These are phyloP conservation scores for Boletus insuetus DNA, from an alignment of 768 basidiomycete species.

Conservation along the genomic window DNA sequence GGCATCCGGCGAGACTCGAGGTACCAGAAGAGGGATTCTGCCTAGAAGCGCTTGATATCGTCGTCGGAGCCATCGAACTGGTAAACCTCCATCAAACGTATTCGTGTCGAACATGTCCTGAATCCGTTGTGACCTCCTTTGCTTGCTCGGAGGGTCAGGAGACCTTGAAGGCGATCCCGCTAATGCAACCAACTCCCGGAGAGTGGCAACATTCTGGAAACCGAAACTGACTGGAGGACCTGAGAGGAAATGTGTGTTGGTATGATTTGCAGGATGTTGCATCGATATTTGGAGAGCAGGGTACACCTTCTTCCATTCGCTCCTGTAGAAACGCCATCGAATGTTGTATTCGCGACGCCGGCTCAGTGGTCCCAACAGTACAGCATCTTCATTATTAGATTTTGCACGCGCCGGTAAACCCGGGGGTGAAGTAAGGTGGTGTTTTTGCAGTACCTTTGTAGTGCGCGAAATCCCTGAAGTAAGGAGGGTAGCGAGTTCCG, in stretches of 20 bases:
- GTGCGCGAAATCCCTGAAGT: conserved; percentile 46
- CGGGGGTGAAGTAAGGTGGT: conserved; percentile 48
- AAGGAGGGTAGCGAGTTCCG: conserved; percentile 61
- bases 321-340: conserved; percentile 61
- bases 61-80: conserved; percentile 38
- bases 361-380: conserved; percentile 62
- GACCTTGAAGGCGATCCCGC: conserved; percentile 34
- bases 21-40: conserved; percentile 55
- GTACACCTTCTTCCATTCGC: conserved; percentile 50
- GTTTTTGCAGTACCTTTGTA: conserved; percentile 42
- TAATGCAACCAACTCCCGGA: conserved; percentile 46
- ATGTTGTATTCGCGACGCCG: conserved; percentile 74
- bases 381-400: conserved; percentile 55
- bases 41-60: conserved; percentile 61
- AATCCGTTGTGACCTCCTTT: background rate
- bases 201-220: conserved; percentile 42
- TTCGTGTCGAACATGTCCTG: background rate
- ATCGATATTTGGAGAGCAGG: conserved; percentile 59
- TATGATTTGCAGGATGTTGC: conserved; percentile 8
- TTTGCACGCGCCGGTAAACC: conserved; percentile 56
- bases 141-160: conserved; percentile 33
- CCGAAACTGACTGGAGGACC: conserved; percentile 34
- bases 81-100: conserved; percentile 18
- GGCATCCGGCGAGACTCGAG: conserved; percentile 12
- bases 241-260: conserved; percentile 10